Evolutionary conservation across 352 stramenopile genomes (phyloP).

Genomic region (Phytophthora cryptogea): DNA sequence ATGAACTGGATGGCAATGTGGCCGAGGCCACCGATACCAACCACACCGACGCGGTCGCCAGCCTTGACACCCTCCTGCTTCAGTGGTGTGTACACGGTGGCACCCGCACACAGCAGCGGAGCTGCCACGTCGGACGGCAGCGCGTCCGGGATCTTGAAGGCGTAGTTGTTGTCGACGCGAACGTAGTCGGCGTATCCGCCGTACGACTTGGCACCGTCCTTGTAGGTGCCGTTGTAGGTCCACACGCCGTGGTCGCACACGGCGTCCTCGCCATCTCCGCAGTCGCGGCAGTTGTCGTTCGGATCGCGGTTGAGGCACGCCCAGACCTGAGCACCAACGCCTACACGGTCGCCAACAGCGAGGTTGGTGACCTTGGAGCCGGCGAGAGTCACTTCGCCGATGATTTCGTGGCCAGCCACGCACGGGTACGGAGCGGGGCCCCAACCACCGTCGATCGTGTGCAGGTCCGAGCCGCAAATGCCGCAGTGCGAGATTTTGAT

Average conservation of each 20-base stretch:
- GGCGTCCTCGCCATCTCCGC: slow-evolving; percentile 53
- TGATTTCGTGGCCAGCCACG: slow-evolving; percentile 49
- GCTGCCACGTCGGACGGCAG: slow-evolving; percentile 14
- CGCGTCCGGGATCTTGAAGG: slow-evolving; percentile 21
- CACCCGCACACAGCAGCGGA: slow-evolving; percentile 14
- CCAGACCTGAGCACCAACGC: slow-evolving; percentile 20
- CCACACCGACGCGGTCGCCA: slow-evolving; percentile 17
- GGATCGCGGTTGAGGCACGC: slow-evolving; percentile 60
- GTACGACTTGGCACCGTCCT: slow-evolving; percentile 36
- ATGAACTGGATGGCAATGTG: slow-evolving; percentile 28
- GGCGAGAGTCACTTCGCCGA: slow-evolving; percentile 20
- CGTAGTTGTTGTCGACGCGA: slow-evolving; percentile 33
- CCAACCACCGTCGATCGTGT: slow-evolving; percentile 49
- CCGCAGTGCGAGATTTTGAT: slow-evolving; percentile 28
- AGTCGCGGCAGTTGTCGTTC: slow-evolving; percentile 61
- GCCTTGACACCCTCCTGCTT: slow-evolving; percentile 26
- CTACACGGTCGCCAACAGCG: slow-evolving; percentile 73
- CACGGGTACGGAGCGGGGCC: slow-evolving; percentile 39
- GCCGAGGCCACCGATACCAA: slow-evolving; percentile 14
- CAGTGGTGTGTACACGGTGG: slow-evolving; percentile 20
- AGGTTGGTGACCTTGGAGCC: slow-evolving; percentile 58
- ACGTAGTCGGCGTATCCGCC: slow-evolving; percentile 34
- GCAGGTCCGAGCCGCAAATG: slow-evolving; percentile 38
- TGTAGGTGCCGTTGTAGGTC: slow-evolving; percentile 45
- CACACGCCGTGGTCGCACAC: slow-evolving; percentile 49